These are phyloP conservation scores for Neoscytalidium dimidiatum DNA, from an alignment of 2,329 filamentous ascomycete species.

Conservation along the genomic window DNA sequence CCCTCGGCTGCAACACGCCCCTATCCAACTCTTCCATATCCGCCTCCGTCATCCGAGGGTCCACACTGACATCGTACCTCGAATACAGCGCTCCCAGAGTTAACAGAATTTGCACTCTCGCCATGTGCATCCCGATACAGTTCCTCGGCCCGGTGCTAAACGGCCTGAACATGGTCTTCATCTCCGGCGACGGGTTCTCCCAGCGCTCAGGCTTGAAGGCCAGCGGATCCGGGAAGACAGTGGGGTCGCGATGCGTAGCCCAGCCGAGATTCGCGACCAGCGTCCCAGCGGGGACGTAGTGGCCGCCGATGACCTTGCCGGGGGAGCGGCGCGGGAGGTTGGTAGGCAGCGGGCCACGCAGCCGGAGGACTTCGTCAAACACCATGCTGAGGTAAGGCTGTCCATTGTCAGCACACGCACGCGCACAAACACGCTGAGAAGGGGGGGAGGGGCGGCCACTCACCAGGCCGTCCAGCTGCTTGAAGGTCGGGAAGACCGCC, in stretches of 20 bases:
- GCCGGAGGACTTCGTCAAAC: not conserved
- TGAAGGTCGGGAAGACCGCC: not conserved
- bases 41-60: not conserved
- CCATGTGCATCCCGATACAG: slow-evolving; percentile 23
- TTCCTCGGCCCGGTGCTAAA: slow-evolving; percentile 23
- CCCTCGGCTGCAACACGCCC: not conserved
- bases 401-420: not conserved
- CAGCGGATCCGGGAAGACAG: slow-evolving; percentile 23
- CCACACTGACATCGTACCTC: not conserved
- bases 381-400: not conserved
- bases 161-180: slow-evolving; percentile 19
- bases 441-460: not conserved
- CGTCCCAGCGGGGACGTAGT: not conserved
- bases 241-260: slow-evolving; percentile 18
- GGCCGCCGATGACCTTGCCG: not conserved
- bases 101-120: not conserved
- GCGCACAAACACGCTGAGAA: not conserved
- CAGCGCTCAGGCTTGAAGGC: slow-evolving; percentile 25
- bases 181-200: slow-evolving; percentile 8
- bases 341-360: not conserved
- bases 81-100: not conserved
- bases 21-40: not conserved
- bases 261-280: not conserved
- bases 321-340: not conserved
- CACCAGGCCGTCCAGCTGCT: not conserved